Evolutionary conservation across 176 grass and related monocot species (phyloP).

Genomic region (Zizania latifolia): DNA sequence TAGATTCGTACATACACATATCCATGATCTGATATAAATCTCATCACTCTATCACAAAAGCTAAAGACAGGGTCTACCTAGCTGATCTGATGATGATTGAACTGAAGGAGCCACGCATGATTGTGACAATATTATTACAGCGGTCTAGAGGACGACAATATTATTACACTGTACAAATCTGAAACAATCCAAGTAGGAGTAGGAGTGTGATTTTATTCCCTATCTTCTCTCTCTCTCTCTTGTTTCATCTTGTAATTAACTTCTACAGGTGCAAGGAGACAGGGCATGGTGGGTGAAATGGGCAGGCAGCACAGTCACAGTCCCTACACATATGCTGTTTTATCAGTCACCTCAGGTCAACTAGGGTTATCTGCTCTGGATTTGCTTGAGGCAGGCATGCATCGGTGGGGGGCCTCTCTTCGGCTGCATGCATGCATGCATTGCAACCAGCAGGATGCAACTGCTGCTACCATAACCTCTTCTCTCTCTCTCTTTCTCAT

Average conservation of each 20-base stretch:
- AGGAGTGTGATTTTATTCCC: no score
- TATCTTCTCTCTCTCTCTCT: no score
- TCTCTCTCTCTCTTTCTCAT: no score
- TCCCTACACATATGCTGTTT: conserved; percentile 7
- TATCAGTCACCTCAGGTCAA: conserved; percentile 10
- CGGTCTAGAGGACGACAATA: no score
- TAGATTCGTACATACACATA: neutral
- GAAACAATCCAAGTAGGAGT: no score
- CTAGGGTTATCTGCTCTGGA: neutral
- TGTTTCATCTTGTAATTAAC: no score
- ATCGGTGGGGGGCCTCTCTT: no score
- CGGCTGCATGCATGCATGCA: no score
- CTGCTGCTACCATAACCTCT: neutral
- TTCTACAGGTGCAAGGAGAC: neutral
- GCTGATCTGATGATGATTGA: conserved; percentile 33
- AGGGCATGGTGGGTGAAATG: conserved; percentile 4
- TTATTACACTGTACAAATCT: no score
- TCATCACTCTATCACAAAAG: conserved; percentile 18
- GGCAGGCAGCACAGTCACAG: neutral
- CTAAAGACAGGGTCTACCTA: neutral
- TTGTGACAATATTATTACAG: conserved; percentile 2
- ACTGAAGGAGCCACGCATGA: neutral
- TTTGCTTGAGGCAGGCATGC: conserved; percentile 19
- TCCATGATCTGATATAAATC: neutral
- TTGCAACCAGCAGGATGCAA: conserved; percentile 3